phyloP scores from a whole-genome alignment of 129 eudicot species.

The Escallonia rubra region DNA sequence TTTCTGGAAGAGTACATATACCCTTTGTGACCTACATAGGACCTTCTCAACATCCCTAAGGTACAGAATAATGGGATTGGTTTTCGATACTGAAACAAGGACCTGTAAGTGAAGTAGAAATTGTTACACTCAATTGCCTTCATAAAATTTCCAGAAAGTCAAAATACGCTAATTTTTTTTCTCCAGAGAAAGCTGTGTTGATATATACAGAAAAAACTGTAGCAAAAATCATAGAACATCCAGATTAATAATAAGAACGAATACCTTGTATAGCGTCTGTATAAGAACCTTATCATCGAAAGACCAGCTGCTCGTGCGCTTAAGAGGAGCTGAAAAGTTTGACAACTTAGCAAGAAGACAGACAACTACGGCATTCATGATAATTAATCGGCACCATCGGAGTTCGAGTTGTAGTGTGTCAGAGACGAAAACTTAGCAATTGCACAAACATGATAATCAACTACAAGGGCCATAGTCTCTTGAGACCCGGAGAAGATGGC shows the following conservation, averaged over 20 bases:
- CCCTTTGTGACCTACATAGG: slow-evolving; percentile 65
- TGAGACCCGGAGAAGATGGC: too few species aligned
- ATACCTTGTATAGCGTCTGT: slow-evolving; percentile 90
- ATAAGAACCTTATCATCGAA: slow-evolving; percentile 82
- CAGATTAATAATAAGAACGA: background rate
- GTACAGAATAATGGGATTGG: slow-evolving; percentile 65
- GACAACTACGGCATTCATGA: background rate
- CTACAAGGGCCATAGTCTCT: too few species aligned
- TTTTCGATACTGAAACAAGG: slow-evolving; percentile 57
- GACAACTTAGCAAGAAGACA: background rate
- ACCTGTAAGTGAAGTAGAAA: slow-evolving; percentile 39
- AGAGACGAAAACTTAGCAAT: too few species aligned
- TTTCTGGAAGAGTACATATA: slow-evolving; percentile 64
- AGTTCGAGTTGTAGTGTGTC: too few species aligned
- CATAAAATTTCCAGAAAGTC: background rate
- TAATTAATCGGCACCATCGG: too few species aligned
- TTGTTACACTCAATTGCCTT: background rate
- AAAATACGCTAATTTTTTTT: too few species aligned
- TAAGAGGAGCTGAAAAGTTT: slow-evolving; percentile 59
- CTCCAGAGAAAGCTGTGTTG: too few species aligned
- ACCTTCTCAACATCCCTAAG: slow-evolving; percentile 86
- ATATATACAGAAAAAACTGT: too few species aligned
- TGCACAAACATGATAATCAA: too few species aligned
- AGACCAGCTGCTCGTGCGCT: slow-evolving; percentile 72
- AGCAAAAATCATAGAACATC: background rate